These are phyloP conservation scores for Besnoitia besnoiti DNA, from an alignment of 169 alveolate genomes.

Conservation along the genomic window DNA sequence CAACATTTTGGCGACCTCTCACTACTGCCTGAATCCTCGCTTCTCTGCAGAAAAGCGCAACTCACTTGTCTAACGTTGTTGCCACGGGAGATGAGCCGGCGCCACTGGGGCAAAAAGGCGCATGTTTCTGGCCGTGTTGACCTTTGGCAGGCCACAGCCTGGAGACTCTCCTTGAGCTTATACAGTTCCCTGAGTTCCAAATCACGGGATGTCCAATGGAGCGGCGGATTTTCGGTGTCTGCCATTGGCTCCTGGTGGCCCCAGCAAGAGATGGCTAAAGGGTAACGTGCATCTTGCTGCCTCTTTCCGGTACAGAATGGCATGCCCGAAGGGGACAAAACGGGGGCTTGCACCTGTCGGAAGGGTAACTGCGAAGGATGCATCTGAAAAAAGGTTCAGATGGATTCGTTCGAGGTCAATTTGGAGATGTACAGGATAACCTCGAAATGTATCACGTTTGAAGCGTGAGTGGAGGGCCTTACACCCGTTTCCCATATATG, in stretches of 20 bases:
- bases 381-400: not conserved
- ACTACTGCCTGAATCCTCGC: not conserved
- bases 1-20: not conserved
- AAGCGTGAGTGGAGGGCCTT: no score
- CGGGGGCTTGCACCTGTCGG: not conserved
- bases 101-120: not conserved
- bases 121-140: not conserved
- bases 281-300: not conserved
- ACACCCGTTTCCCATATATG: no score
- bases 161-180: not conserved
- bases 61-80: not conserved
- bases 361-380: not conserved
- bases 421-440: no score
- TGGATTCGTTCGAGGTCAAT: no score
- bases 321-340: not conserved
- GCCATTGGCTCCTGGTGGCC: not conserved
- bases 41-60: not conserved
- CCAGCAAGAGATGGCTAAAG: not conserved
- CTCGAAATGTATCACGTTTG: no score
- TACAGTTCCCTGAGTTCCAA: constrained; percentile 4
- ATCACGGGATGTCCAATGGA: constrained; percentile 13
- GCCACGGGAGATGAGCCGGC: not conserved
- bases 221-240: not conserved
- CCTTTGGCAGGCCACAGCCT: not conserved
- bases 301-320: not conserved